A percentile compares a stretch with the other conserved stretches of the same genome.
These are phyloP conservation scores for Pichia sp. DNA, from an alignment of 1,139 yeast species.

Conservation along the genomic window DNA sequence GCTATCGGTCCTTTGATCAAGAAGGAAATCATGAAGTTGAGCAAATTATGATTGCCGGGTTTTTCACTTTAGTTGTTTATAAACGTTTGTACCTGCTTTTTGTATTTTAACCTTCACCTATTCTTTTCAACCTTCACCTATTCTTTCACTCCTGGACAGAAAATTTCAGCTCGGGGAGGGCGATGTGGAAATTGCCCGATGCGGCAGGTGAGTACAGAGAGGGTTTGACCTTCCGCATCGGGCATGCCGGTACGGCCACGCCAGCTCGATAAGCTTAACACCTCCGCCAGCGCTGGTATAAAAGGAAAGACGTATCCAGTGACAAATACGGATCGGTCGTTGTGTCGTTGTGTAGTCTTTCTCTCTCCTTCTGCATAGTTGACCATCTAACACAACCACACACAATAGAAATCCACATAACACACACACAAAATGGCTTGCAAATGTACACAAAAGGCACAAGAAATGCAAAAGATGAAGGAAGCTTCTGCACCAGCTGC, in stretches of 20 bases:
- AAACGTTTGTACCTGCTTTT: background rate
- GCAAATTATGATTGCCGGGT: slow-evolving; percentile 13
- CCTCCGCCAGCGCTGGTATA: too few species aligned
- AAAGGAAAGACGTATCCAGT: background rate
- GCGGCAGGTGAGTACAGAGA: slow-evolving; percentile 2
- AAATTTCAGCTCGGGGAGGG: too few species aligned
- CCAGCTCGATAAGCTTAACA: background rate
- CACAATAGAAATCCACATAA: too few species aligned
- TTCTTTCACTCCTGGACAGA: too few species aligned
- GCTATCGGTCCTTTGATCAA: slow-evolving; percentile 63
- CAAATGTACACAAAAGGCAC: slow-evolving; percentile 23
- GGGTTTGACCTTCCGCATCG: slow-evolving; percentile 2
- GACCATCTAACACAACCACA: too few species aligned
- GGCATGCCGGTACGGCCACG: background rate
- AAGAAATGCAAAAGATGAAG: slow-evolving; percentile 11
- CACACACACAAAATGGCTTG: slow-evolving; percentile 24
- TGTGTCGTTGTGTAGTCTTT: too few species aligned
- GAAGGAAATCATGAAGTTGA: slow-evolving; percentile 42
- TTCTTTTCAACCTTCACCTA: too few species aligned
- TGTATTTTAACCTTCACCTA: too few species aligned
- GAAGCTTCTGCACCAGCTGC: slow-evolving; percentile 8
- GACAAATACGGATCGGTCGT: too few species aligned
- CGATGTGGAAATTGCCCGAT: slow-evolving; percentile 1
- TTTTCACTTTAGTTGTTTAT: background rate
- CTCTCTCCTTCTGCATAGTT: too few species aligned